Base-by-base conservation (phyloP, 2,329 filamentous ascomycete species). In the Ceratocystis cubensis region DNA sequence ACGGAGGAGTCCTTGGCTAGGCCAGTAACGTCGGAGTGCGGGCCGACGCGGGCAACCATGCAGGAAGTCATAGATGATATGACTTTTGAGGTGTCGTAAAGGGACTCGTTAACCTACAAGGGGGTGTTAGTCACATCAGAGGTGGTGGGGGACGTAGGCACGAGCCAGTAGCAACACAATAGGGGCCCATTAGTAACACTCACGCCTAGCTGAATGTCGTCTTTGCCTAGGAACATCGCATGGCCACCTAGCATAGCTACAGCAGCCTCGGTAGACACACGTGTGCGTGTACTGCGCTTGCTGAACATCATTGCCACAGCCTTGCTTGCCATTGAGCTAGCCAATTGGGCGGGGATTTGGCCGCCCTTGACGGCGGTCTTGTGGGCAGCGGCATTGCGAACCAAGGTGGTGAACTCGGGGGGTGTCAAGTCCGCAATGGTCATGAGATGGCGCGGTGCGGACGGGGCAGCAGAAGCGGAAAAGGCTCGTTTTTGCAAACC, bases 221-320 rank as follows among this genome's bases (percentile, higher is more conserved):
- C 88, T 74, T 92, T 94, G 72, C 92, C 91, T 67, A 99, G 77
- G 75, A 99, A 99, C 92, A 99, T 96, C 25, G 94, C 87, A 72
- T 96, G 88, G 0, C 93, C 94, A 46, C 92, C 91, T 80, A 99
- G 83, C 68, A 89, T 80, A n/a, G 88, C 84, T 46, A 96, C 86
- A 13, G 94, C 94, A 6, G 88, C 88, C 79, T 99, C 94, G 1
- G 92, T 96, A 1, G 91, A 96, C 41, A 99, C 87, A 69, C 94
- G 86, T 13, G 94, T 99, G 68, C 94, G 85, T 13, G 94, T 99
- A 72, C 89, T 95, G 71, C 92, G 86, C 79, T 99, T 99, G 81
- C 83, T 95, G 80, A 99, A 99, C 81, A 95, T 90, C 86, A 99
- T 88, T 70, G 94, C 93, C 41, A 99, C 84, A 0, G 91, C 92